phyloP scores from a whole-genome alignment of 2,329 filamentous ascomycete genomes.

The Fusarium papillatum region DNA sequence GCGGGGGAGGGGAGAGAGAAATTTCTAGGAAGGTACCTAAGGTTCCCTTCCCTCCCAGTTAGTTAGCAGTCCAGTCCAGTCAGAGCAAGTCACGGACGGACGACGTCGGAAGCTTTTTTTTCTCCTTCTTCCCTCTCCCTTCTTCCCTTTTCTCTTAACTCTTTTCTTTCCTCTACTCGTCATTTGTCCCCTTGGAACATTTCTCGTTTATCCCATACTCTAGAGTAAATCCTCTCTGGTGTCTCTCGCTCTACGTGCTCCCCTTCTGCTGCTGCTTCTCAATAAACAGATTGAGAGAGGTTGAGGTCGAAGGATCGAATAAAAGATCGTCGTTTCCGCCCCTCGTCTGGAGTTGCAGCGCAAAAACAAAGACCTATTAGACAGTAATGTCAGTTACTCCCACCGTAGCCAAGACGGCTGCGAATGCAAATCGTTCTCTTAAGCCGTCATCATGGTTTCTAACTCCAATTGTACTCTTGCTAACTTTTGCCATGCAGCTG shows the following conservation, averaged over 20 bases:
- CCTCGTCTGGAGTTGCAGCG: conserved; percentile 44
- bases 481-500: conserved; percentile 24
- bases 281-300: conserved; percentile 38
- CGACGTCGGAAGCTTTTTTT: conserved; percentile 27
- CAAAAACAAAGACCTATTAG: conserved; percentile 19
- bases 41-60: neutral
- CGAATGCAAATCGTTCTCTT: neutral
- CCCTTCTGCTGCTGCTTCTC: conserved; percentile 45
- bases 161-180: conserved; percentile 21
- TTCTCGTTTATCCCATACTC: neutral
- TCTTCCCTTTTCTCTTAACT: conserved; percentile 6
- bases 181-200: conserved; percentile 29
- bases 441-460: neutral
- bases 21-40: conserved; percentile 25
- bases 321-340: conserved; percentile 38
- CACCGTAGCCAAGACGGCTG: neutral
- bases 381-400: conserved; percentile 24
- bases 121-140: conserved; percentile 11
- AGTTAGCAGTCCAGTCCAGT: conserved; percentile 15
- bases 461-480: conserved; percentile 14
- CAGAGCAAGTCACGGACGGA: conserved; percentile 14
- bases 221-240: conserved; percentile 16
- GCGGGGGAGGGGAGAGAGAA: conserved; percentile 29
- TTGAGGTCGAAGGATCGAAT: conserved; percentile 28
- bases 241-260: conserved; percentile 5